A percentile compares a stretch with the other conserved stretches of the same genome.
These are phyloP conservation scores for Globisporangium radiosum DNA, from an alignment of 352 stramenopile genomes.

Conservation along the genomic window DNA sequence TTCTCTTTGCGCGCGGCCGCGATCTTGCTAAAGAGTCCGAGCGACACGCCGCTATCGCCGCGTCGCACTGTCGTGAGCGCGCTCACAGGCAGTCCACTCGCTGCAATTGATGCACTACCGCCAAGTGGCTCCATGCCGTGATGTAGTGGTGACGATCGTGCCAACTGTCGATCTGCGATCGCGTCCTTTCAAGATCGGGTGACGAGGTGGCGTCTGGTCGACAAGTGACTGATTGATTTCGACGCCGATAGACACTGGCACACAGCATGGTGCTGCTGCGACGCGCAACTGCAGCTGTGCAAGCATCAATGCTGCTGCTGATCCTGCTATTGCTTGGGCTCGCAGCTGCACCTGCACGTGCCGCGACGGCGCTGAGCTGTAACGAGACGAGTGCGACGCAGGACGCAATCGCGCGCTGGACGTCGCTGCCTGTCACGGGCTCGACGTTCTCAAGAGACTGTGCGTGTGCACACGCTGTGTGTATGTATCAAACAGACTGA, in stretches of 20 bases:
- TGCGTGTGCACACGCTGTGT: constrained; percentile 9
- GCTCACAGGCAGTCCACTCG: constrained; percentile 2
- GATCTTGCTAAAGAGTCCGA: constrained; percentile 75
- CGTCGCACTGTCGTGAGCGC: not conserved
- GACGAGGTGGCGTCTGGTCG: not conserved
- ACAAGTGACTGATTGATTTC: too few relatives aligned
- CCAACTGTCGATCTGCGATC: not conserved
- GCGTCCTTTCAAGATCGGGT: constrained; percentile 7
- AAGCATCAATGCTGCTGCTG: not conserved
- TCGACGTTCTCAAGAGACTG: constrained; percentile 68
- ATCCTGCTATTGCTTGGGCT: not conserved
- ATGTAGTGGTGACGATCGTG: not conserved
- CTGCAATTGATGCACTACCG: not conserved
- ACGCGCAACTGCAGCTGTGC: too few relatives aligned
- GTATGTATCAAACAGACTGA: not conserved
- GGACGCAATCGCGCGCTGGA: constrained; percentile 41
- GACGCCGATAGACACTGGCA: too few relatives aligned
- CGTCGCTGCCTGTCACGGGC: constrained; percentile 21
- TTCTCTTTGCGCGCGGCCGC: constrained; percentile 63
- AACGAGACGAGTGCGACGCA: constrained; percentile 44
- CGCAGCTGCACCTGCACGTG: not conserved
- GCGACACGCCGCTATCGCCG: constrained; percentile 35
- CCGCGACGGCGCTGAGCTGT: constrained; percentile 27
- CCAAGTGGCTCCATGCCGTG: not conserved
- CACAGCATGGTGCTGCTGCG: not conserved